phyloP scores from a whole-genome alignment of 257 asterid genomes.

The Solanum etuberosum region DNA sequence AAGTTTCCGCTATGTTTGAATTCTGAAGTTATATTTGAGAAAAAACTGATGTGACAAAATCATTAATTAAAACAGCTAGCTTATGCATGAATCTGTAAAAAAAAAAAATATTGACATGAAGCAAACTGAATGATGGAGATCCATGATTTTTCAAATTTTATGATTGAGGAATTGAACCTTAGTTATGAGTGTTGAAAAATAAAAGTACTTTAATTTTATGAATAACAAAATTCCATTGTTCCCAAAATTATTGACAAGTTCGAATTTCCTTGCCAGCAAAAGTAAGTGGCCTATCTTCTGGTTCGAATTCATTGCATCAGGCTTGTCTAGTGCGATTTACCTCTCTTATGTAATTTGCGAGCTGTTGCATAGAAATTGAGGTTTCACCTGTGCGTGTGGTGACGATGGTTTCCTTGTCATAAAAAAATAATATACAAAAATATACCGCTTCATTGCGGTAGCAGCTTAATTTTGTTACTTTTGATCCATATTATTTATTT shows the following conservation, averaged over 20 bases:
- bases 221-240: background rate
- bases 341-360: no score
- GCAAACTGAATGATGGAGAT: background rate
- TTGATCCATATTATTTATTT: background rate
- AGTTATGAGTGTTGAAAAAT: background rate
- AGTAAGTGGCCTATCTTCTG: no score
- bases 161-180: background rate
- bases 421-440: background rate
- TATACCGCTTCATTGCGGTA: background rate
- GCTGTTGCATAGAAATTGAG: no score
- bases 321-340: no score
- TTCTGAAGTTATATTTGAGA: background rate
- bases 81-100: background rate
- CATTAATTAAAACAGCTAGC: background rate
- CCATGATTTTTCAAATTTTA: background rate
- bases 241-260: background rate
- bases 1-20: background rate
- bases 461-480: background rate
- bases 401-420: no score
- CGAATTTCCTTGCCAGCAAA: accelerated
- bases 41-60: background rate
- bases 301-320: accelerated
- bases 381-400: no score
- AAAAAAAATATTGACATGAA: background rate
- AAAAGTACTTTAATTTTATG: background rate